Conservation (phyloP, 2,329 filamentous ascomycete species). For the Trichoderma pleuroti region DNA sequence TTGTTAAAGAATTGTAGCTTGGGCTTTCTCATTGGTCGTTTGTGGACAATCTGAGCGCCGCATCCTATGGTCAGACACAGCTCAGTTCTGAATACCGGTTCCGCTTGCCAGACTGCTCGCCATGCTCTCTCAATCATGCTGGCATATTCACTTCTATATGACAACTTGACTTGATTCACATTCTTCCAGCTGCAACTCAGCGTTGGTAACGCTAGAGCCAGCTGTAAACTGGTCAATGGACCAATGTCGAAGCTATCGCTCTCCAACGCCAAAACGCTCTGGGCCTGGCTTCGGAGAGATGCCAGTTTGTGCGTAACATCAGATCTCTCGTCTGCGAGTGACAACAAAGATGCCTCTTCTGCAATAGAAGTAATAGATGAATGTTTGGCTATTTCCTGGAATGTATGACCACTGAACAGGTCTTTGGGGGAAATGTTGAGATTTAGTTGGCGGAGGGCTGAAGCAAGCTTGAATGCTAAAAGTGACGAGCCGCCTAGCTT, state of each 20-base stretch:
- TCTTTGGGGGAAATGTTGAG: background rate
- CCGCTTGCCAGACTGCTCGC: conserved; percentile 10
- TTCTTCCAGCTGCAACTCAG: background rate
- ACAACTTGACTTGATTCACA: conserved; percentile 11
- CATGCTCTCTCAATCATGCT: conserved; percentile 15
- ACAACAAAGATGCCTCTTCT: background rate
- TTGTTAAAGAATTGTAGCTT: background rate
- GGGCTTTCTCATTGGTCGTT: background rate
- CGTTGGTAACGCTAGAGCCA: conserved; percentile 4
- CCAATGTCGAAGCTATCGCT: background rate
- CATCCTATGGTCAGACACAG: conserved; percentile 4
- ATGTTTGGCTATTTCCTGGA: background rate
- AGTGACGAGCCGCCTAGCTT: conserved; percentile 15
- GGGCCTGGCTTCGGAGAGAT: background rate
- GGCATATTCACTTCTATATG: background rate
- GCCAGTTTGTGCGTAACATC: background rate
- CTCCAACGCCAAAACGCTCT: background rate
- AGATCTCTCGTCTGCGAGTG: background rate
- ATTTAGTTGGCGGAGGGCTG: conserved; percentile 1
- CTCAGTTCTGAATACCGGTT: conserved; percentile 11
- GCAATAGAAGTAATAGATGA: background rate
- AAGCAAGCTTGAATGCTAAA: conserved; percentile 9
- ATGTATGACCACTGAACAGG: conserved; percentile 7
- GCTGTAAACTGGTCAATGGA: conserved; percentile 13
- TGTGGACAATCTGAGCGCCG: conserved; percentile 10